Percentiles rank a stretch among this genome's conserved stretches.
These are phyloP conservation scores for Aspergillus ibericus DNA, from an alignment of 2,329 filamentous ascomycete species.

Conservation along the genomic window DNA sequence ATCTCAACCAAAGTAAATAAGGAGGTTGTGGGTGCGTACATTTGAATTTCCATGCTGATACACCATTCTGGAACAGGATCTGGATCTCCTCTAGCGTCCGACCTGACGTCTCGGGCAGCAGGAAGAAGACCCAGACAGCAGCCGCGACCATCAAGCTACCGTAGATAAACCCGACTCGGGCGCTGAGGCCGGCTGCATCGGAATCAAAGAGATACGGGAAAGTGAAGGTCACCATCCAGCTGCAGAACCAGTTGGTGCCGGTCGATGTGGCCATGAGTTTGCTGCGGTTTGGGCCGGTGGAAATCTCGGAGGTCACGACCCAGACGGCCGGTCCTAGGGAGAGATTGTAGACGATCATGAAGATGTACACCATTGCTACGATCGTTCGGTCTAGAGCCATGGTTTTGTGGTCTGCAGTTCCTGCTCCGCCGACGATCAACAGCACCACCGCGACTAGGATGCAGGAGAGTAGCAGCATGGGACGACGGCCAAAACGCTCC, in stretches of 20 bases:
- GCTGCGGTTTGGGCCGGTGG: constrained; percentile 8
- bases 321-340: constrained; percentile 12
- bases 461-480: not conserved
- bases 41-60: constrained; percentile 17
- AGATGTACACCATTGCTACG: constrained; percentile 15
- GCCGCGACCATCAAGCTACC: constrained; percentile 21
- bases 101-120: constrained; percentile 28
- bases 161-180: constrained; percentile 32
- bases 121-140: constrained; percentile 24
- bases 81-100: constrained; percentile 34
- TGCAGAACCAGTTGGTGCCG: constrained; percentile 9
- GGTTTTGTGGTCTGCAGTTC: not conserved
- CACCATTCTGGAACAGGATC: constrained; percentile 27
- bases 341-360: constrained; percentile 14
- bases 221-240: constrained; percentile 13
- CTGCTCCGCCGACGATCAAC: not conserved
- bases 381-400: constrained; percentile 5
- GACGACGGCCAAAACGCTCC: constrained; percentile 1
- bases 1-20: not conserved
- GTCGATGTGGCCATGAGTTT: constrained; percentile 13
- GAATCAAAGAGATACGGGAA: constrained; percentile 15
- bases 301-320: constrained; percentile 13
- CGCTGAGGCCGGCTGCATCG: constrained; percentile 23
- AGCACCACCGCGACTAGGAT: not conserved
- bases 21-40: not conserved